Evolutionary conservation across 305 asterid genomes (phyloP).

Genomic region (Fraxinus sp.): DNA sequence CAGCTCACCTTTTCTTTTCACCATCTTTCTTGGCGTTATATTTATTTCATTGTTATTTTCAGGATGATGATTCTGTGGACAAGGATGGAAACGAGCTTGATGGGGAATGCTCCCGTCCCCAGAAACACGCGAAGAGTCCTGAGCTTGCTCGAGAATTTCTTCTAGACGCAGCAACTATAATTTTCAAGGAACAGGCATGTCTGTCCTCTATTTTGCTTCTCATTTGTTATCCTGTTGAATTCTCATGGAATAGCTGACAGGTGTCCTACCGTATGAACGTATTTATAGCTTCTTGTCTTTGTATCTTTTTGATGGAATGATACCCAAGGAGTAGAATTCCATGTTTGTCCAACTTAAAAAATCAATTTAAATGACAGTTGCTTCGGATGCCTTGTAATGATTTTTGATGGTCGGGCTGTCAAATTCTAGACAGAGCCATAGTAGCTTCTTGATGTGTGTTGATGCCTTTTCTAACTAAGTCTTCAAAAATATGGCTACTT

Average conservation of each 20-base stretch:
- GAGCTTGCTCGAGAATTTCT: conserved; percentile 99
- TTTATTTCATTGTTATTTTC: conserved; percentile 19
- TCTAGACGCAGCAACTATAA: conserved; percentile 96
- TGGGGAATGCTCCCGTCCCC: conserved; percentile 96
- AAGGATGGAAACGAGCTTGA: conserved; percentile 95
- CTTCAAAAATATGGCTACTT: not conserved
- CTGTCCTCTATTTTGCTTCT: conserved; percentile 11
- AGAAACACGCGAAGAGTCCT: conserved; percentile 99
- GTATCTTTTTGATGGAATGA: not conserved
- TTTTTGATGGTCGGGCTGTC: not conserved
- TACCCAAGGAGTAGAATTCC: not conserved
- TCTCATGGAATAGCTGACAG: not conserved
- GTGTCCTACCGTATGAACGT: not conserved
- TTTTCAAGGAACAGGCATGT: conserved; percentile 97
- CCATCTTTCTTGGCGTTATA: not conserved
- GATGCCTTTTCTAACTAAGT: not conserved
- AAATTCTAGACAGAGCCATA: not conserved
- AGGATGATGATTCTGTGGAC: conserved; percentile 99
- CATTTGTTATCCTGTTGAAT: not conserved
- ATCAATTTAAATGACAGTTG: not conserved
- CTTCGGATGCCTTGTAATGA: not conserved
- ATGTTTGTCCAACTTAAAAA: not conserved
- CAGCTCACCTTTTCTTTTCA: conserved; percentile 16
- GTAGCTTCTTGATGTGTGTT: not conserved
- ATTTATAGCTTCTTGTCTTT: conserved; percentile 1